phyloP scores from a whole-genome alignment of 192 early-diverging fungal genomes.

The Umbelopsis vinacea region DNA sequence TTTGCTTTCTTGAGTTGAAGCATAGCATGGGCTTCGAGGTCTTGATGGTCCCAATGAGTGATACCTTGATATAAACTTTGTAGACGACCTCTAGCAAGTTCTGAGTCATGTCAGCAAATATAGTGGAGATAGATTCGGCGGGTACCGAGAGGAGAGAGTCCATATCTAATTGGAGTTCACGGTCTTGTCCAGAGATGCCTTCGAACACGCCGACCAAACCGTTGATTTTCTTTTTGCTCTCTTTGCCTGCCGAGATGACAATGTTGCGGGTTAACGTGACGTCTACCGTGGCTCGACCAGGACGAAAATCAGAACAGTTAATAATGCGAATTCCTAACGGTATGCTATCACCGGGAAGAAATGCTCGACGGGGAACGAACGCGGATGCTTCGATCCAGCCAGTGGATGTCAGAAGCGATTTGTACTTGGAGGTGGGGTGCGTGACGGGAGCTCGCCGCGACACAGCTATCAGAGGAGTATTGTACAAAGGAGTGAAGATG shows the following conservation, averaged over 20 bases:
- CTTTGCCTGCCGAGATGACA: not conserved
- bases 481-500: not conserved
- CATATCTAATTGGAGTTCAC: slow-evolving; percentile 1
- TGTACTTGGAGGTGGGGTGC: not conserved
- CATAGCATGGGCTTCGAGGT: not conserved
- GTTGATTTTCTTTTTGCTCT: not conserved
- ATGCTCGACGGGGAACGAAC: slow-evolving; percentile 5
- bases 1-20: not conserved
- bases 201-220: slow-evolving; percentile 10
- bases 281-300: not conserved
- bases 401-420: not conserved
- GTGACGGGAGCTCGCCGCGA: slow-evolving; percentile 1
- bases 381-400: slow-evolving; percentile 18
- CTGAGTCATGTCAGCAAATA: slow-evolving; percentile 10
- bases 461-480: not conserved
- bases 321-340: not conserved
- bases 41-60: not conserved
- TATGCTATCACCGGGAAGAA: not conserved
- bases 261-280: not conserved
- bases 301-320: slow-evolving; percentile 8
- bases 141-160: slow-evolving; percentile 4
- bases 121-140: not conserved
- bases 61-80: slow-evolving; percentile 1
- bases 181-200: slow-evolving; percentile 2
- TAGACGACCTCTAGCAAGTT: not conserved